Percentiles rank a stretch among this genome's conserved stretches.
Conservation (phyloP, 176 grass and related monocot genomes). For the Eleusine indica region DNA sequence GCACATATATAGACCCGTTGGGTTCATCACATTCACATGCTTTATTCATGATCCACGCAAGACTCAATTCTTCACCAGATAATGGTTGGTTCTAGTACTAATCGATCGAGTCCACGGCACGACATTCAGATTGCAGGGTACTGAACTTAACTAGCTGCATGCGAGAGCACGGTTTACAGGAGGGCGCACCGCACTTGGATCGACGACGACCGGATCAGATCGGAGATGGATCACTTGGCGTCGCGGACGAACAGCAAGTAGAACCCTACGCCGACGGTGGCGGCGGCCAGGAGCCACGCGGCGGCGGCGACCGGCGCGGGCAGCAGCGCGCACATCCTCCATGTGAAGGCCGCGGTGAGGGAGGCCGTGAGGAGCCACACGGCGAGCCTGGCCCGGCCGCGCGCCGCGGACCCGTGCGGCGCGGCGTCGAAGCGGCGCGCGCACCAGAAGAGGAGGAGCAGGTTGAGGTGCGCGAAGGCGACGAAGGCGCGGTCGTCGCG, state of each 20-base stretch:
- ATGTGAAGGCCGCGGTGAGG: conserved; percentile 39
- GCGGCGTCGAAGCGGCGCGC: conserved; percentile 27
- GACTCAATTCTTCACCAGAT: not conserved
- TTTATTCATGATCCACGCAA: not conserved
- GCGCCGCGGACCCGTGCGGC: not conserved
- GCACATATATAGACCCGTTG: too few relatives aligned
- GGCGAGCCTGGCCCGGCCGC: conserved; percentile 1
- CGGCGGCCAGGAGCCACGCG: conserved; percentile 20
- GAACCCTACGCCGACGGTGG: not conserved
- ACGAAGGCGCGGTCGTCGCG: not conserved
- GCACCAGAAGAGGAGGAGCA: conserved; percentile 43
- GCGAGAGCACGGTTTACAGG: too few relatives aligned
- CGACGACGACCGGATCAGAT: not conserved
- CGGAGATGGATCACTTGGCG: not conserved
- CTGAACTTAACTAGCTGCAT: not conserved
- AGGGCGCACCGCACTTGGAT: not conserved
- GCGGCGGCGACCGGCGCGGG: not conserved
- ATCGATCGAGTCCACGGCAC: not conserved
- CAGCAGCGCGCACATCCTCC: conserved; percentile 22
- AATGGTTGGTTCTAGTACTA: not conserved
- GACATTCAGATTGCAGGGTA: not conserved
- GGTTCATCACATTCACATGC: not conserved
- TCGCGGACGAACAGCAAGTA: not conserved
- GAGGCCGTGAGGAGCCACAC: conserved; percentile 38
- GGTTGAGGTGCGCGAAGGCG: conserved; percentile 10